These are phyloP conservation scores for Inonotus hispidus DNA, from an alignment of 1,284 basidiomycete genomes.

Conservation along the genomic window DNA sequence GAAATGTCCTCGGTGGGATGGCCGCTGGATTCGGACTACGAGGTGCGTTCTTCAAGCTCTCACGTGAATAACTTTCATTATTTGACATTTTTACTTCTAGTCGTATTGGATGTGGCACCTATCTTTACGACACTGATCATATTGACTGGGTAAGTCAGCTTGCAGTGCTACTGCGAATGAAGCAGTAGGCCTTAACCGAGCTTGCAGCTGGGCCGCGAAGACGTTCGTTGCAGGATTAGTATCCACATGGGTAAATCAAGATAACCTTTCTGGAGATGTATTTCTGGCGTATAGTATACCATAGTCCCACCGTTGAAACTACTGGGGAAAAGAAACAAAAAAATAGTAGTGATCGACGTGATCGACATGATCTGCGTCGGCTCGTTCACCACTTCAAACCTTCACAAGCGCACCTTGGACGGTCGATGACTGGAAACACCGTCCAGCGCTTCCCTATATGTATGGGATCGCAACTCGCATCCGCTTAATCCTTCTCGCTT, in stretches of 20 bases:
- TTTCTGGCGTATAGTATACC: conserved; percentile 80
- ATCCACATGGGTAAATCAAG: conserved; percentile 55
- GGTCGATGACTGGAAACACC: too few relatives aligned
- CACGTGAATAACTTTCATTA: conserved; percentile 18
- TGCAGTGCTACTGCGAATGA: too few relatives aligned
- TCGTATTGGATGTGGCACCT: conserved; percentile 72
- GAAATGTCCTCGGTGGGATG: conserved; percentile 83
- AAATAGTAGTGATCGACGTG: background rate
- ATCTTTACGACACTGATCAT: conserved; percentile 75
- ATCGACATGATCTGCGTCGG: background rate
- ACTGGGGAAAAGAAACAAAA: too few relatives aligned
- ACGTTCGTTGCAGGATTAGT: conserved; percentile 56
- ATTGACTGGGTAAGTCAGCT: conserved; percentile 43
- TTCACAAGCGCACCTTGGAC: background rate
- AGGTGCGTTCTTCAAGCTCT: conserved; percentile 30
- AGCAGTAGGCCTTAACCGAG: too few relatives aligned
- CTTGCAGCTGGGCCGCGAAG: conserved; percentile 58
- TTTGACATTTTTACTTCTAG: conserved; percentile 36
- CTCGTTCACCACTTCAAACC: too few relatives aligned
- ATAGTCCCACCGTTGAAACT: conserved; percentile 30
- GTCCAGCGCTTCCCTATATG: background rate
- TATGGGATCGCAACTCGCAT: background rate
- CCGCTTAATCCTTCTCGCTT: background rate
- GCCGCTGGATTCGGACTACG: conserved; percentile 67
- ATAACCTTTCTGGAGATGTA: conserved; percentile 43